Base-by-base conservation (phyloP, 495 filamentous ascomycete species). In the Neurospora sp. region DNA sequence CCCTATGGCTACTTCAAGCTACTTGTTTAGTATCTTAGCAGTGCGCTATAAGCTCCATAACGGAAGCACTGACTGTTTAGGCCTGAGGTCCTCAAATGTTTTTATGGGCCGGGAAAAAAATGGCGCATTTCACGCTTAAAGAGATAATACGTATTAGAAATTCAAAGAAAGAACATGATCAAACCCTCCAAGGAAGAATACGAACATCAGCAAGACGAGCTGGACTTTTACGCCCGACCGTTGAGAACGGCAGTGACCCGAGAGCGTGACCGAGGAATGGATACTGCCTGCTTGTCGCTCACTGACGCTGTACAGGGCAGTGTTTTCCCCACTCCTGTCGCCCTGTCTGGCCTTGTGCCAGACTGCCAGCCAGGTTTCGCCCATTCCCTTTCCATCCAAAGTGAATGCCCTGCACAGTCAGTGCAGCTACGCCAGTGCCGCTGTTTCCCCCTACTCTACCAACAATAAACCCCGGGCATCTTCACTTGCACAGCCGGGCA, bases 281-380 rank as follows among this genome's bases (percentile, higher is more conserved):
- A 39, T 44, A 72, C 71, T 75, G 73, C 69, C 71, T 37, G 54
- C 54, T 62, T 62, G 54, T 35, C 31, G 31, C 31, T 31, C 12
- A 62, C 54, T 62, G 54, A 62, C 54, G 54, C 54, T 62, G 14
- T 27, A 27, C 27, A n/a, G n/a, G n/a, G n/a, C n/a, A 62, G 23
- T 6, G 31, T 62, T 72, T 74, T 71, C 69, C 70, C 73, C 70
- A 39, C 73, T 69, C 70, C 35, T 62, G 54, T 62, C 18, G 23
- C 18, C 39, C 70, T 71, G 23, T 39, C 54, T 66, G 40, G 37
- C 46, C 73, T 71, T 72, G 12, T 40, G 48, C 70, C 73, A 74
- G 71, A 59, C 71, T 40, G 48, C 70, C 73, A 74, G 71, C 71
- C 71, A 72, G 69, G 73, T 74, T 74, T 74, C 73, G 73, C 31